A percentile compares a stretch with the other conserved stretches of the same genome.
phyloP scores from a whole-genome alignment of 768 basidiomycete genomes.

The Psilocybe subaeruginosa region DNA sequence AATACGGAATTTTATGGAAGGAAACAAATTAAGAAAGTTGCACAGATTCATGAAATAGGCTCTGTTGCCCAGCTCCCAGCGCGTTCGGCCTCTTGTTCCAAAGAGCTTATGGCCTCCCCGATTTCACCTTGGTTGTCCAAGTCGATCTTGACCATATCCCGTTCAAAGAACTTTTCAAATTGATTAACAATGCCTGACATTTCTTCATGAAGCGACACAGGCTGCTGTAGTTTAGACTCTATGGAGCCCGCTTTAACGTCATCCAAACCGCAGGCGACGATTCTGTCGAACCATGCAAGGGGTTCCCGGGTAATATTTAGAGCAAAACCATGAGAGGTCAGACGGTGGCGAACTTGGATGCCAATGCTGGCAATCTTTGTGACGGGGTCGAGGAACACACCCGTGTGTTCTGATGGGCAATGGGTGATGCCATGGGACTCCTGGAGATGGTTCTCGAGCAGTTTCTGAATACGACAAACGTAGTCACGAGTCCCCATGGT shows the following conservation, averaged over 20 bases:
- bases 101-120: constrained; percentile 44
- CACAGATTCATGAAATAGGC: constrained; percentile 21
- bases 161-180: constrained; percentile 51
- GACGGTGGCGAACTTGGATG: constrained; percentile 91
- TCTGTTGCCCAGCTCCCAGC: constrained; percentile 44
- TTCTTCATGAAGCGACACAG: constrained; percentile 50
- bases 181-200: constrained; percentile 50
- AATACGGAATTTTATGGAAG: not conserved
- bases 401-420: constrained; percentile 79
- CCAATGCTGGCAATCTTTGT: constrained; percentile 96
- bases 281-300: constrained; percentile 79
- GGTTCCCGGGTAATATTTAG: constrained; percentile 88
- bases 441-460: constrained; percentile 64
- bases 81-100: constrained; percentile 47
- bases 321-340: constrained; percentile 95
- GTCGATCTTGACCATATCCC: constrained; percentile 50
- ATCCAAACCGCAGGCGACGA: constrained; percentile 90
- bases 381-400: constrained; percentile 79
- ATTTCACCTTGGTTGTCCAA: constrained; percentile 46
- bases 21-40: not conserved
- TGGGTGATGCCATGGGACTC: constrained; percentile 61
- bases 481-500: constrained; percentile 77
- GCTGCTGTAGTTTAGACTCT: constrained; percentile 42
- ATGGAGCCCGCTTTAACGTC: constrained; percentile 82
- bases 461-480: constrained; percentile 79